Percentiles rank a stretch among this genome's conserved stretches.
Conservation (phyloP, 257 asterid genomes). For the Prunella vulgaris region DNA sequence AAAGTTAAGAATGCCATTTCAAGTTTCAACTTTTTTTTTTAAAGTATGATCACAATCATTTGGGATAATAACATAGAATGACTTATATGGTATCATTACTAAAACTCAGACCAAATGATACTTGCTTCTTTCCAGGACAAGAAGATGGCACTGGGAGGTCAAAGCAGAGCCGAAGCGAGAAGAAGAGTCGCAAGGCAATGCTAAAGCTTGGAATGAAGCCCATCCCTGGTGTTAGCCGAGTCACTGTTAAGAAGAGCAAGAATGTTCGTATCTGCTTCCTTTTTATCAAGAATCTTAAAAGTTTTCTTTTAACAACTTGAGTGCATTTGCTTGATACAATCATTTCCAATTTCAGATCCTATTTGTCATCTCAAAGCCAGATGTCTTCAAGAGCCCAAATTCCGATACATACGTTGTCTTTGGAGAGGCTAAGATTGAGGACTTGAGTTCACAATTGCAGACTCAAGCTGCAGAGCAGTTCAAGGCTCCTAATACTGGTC, state of each 20-base stretch:
- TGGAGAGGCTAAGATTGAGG: constrained; percentile 51
- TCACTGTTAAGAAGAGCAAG: constrained; percentile 50
- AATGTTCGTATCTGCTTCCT: constrained; percentile 21
- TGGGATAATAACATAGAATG: neutral
- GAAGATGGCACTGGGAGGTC: constrained; percentile 41
- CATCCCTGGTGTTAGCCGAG: constrained; percentile 44
- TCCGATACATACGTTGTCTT: constrained; percentile 43
- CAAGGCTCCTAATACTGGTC: constrained; percentile 44
- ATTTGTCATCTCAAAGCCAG: constrained; percentile 51
- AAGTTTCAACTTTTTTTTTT: neutral
- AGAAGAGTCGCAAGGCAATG: constrained; percentile 55
- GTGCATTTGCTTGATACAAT: neutral
- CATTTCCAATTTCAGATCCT: constrained; percentile 31
- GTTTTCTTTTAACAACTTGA: neutral
- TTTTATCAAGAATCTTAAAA: neutral
- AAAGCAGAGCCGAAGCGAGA: constrained; percentile 49
- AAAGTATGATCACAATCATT: neutral
- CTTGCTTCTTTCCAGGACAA: constrained; percentile 27
- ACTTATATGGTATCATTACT: neutral
- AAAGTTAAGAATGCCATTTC: neutral
- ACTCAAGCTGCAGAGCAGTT: constrained; percentile 55
- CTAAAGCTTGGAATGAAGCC: constrained; percentile 47
- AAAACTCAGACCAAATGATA: neutral
- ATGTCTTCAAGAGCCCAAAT: constrained; percentile 46
- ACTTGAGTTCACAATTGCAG: constrained; percentile 48